Percentiles rank a stretch among this genome's conserved stretches.
These are phyloP conservation scores for Geotrichum restrictum DNA, from an alignment of 1,139 yeast genomes.

Conservation along the genomic window DNA sequence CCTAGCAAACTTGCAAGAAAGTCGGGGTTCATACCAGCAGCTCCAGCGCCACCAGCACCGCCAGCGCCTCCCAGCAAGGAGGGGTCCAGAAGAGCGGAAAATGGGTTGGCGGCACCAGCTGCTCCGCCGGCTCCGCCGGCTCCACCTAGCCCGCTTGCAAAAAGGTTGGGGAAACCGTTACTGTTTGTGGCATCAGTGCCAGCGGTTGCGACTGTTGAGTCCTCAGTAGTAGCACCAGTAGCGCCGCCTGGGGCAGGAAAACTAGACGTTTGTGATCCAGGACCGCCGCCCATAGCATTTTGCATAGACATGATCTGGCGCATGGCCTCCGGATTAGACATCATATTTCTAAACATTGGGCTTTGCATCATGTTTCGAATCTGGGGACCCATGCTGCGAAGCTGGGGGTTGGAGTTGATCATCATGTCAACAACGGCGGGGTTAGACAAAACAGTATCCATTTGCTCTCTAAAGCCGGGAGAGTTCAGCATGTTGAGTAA, in stretches of 20 bases:
- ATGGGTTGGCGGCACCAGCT: conserved; percentile 28
- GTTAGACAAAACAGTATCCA: conserved; percentile 76
- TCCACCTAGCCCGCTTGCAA: conserved; percentile 29
- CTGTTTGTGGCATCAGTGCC: conserved; percentile 22
- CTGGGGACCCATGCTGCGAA: conserved; percentile 80
- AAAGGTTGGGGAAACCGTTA: conserved; percentile 30
- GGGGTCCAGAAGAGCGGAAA: conserved; percentile 26
- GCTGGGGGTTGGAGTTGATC: conserved; percentile 78
- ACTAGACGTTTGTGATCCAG: conserved; percentile 24
- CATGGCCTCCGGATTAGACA: conserved; percentile 49
- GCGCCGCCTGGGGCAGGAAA: conserved; percentile 56
- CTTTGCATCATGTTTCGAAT: conserved; percentile 81
- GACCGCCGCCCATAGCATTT: conserved; percentile 43
- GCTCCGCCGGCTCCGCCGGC: conserved; percentile 25
- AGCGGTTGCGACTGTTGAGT: conserved; percentile 22
- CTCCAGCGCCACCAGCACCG: conserved; percentile 21
- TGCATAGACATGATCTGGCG: conserved; percentile 78
- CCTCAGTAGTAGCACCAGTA: conserved; percentile 23
- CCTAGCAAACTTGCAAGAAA: conserved; percentile 29
- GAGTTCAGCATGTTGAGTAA: conserved; percentile 68
- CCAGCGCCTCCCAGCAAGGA: conserved; percentile 19
- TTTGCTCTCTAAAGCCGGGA: conserved; percentile 75
- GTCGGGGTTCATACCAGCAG: conserved; percentile 26
- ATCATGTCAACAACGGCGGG: conserved; percentile 80
- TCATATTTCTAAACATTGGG: conserved; percentile 78